Evolutionary conservation across 2,329 filamentous ascomycete species (phyloP).

Genomic region (Purpureocillium lavendulum): DNA sequence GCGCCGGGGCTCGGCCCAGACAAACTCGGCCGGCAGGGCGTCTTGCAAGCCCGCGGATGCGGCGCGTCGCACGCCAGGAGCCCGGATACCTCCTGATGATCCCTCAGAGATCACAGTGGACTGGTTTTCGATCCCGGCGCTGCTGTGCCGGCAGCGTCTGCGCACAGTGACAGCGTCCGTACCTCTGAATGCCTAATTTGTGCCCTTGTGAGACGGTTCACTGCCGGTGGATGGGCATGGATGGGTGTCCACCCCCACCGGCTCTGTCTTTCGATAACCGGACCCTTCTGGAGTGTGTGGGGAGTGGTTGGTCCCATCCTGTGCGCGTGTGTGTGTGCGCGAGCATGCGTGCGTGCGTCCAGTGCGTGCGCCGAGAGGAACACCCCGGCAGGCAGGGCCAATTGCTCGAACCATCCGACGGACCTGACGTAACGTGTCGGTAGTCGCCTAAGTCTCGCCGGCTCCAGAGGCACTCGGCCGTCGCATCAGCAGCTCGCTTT

Average conservation of each 20-base stretch:
- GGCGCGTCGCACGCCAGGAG: no score
- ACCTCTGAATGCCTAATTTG: background rate
- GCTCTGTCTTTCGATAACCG: constrained; percentile 1
- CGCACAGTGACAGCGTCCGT: background rate
- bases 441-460: constrained; percentile 2
- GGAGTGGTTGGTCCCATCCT: constrained; percentile 1
- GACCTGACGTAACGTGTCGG: constrained; percentile 8
- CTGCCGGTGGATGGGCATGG: background rate
- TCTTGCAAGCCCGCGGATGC: no score
- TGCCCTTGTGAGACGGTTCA: background rate
- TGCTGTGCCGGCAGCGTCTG: no score
- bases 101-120: no score
- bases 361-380: no score
- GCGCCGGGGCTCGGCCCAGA: no score
- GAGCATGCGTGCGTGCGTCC: no score
- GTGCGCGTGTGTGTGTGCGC: background rate
- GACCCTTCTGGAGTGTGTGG: constrained; percentile 2
- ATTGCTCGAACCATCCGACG: background rate
- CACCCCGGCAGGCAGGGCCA: constrained; percentile 1
- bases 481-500: constrained; percentile 2
- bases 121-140: no score
- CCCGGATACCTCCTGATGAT: no score
- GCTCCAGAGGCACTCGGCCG: constrained; percentile 1
- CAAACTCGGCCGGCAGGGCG: no score
- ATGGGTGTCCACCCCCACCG: constrained; percentile 1